A percentile compares a stretch with the other conserved stretches of the same genome.
phyloP scores from a whole-genome alignment of 768 basidiomycete genomes.

The Tulasnella sp. region DNA sequence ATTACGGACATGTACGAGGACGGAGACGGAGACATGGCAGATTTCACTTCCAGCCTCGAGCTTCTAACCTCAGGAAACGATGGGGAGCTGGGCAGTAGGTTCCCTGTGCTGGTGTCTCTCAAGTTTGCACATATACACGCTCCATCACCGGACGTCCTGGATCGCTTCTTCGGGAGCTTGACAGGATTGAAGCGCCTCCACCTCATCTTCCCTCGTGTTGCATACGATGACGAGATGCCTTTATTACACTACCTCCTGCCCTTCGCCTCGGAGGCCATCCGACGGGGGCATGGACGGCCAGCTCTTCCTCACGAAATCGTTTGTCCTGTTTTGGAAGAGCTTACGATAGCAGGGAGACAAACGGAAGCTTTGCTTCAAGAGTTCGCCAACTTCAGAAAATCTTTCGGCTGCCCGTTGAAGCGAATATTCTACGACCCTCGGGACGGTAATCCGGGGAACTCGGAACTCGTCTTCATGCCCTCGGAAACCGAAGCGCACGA shows the following conservation, averaged over 20 bases:
- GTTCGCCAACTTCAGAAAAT: not conserved
- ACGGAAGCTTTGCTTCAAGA: not conserved
- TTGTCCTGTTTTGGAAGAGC: not conserved
- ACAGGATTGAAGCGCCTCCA: not conserved
- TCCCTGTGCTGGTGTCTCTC: not conserved
- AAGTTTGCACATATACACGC: not conserved
- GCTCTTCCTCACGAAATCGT: not conserved
- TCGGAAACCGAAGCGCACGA: not conserved
- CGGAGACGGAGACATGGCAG: not conserved
- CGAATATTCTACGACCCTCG: not conserved
- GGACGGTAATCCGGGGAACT: not conserved
- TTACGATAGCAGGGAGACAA: not conserved
- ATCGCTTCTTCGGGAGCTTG: not conserved
- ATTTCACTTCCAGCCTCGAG: not conserved
- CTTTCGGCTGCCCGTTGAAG: not conserved
- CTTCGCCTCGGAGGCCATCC: not conserved
- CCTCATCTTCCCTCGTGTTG: not conserved
- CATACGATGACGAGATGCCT: not conserved
- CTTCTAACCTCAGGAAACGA: not conserved
- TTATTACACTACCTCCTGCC: not conserved
- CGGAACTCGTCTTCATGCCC: not conserved
- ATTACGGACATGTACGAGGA: not conserved
- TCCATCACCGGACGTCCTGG: not conserved
- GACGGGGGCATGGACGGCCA: not conserved
- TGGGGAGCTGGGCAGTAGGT: not conserved